These are phyloP conservation scores for Colletotrichum sp. DNA, from an alignment of 2,329 filamentous ascomycete genomes.

Conservation along the genomic window DNA sequence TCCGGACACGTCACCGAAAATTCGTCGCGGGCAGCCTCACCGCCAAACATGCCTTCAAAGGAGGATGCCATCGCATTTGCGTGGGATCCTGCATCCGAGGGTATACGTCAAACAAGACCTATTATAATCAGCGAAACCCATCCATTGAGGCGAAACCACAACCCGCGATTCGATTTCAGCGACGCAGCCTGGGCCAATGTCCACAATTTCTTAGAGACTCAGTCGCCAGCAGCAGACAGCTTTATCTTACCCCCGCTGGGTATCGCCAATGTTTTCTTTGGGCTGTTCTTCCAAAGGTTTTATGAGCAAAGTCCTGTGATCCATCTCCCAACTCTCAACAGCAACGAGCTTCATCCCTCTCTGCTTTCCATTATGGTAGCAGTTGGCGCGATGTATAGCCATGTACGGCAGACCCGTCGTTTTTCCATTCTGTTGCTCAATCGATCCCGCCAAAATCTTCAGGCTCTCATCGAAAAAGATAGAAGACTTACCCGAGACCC, in stretches of 20 bases:
- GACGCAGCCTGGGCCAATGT: neutral
- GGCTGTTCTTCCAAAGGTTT: neutral
- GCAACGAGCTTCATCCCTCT: neutral
- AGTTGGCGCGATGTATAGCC: slow-evolving; percentile 1
- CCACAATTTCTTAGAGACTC: neutral
- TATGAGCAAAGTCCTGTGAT: slow-evolving; percentile 1
- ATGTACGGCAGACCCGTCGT: neutral
- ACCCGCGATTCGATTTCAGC: neutral
- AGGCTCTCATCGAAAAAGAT: neutral
- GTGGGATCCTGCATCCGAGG: neutral
- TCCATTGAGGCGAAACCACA: neutral
- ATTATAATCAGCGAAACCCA: neutral
- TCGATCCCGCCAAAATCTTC: neutral
- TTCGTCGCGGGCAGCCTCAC: neutral
- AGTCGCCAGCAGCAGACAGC: neutral
- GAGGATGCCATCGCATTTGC: neutral
- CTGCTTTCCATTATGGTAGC: neutral
- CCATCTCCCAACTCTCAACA: neutral
- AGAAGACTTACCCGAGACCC: neutral
- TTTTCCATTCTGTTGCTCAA: neutral
- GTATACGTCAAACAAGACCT: neutral
- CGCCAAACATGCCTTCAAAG: neutral
- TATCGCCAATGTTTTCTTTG: neutral
- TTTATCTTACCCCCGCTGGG: neutral
- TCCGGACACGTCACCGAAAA: neutral